Conservation (phyloP, 2,329 filamentous ascomycete species). For the Cladophialophora psammophila region DNA sequence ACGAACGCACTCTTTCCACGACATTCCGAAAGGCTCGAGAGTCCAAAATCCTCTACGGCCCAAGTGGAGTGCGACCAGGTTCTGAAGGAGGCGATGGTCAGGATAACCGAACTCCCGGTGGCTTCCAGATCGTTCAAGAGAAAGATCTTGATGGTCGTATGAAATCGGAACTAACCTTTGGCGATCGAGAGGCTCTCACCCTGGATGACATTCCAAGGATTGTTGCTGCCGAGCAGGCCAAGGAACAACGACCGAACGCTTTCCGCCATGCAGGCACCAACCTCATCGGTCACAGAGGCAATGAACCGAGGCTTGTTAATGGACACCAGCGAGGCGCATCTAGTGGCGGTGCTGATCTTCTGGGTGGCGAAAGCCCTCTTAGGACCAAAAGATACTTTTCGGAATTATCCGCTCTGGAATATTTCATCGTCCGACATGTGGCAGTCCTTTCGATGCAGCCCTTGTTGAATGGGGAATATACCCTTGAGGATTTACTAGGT, state of each 20-base stretch:
- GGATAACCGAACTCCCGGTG: constrained; percentile 46
- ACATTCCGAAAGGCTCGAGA: constrained; percentile 89
- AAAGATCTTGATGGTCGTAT: constrained; percentile 72
- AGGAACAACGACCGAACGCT: constrained; percentile 83
- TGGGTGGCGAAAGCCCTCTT: constrained; percentile 62
- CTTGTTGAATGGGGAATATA: constrained; percentile 86
- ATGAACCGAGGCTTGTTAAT: constrained; percentile 67
- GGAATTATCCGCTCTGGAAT: constrained; percentile 91
- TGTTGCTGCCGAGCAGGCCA: constrained; percentile 91
- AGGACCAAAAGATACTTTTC: constrained; percentile 87
- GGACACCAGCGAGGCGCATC: constrained; percentile 74
- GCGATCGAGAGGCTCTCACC: constrained; percentile 87
- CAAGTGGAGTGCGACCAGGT: constrained; percentile 75
- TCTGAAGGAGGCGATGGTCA: constrained; percentile 71
- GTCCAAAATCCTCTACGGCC: constrained; percentile 90
- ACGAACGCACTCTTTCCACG: constrained; percentile 92
- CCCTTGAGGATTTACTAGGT: constrained; percentile 88
- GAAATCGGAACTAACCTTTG: constrained; percentile 82
- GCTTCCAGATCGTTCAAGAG: constrained; percentile 82
- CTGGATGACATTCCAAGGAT: constrained; percentile 96
- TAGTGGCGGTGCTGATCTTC: constrained; percentile 56
- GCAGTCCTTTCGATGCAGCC: constrained; percentile 96
- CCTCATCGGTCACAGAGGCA: constrained; percentile 64
- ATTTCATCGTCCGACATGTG: constrained; percentile 95
- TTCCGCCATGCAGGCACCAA: constrained; percentile 78